phyloP scores from a whole-genome alignment of 371 early-diverging fungal genomes.

The Chytridium lagenaria region DNA sequence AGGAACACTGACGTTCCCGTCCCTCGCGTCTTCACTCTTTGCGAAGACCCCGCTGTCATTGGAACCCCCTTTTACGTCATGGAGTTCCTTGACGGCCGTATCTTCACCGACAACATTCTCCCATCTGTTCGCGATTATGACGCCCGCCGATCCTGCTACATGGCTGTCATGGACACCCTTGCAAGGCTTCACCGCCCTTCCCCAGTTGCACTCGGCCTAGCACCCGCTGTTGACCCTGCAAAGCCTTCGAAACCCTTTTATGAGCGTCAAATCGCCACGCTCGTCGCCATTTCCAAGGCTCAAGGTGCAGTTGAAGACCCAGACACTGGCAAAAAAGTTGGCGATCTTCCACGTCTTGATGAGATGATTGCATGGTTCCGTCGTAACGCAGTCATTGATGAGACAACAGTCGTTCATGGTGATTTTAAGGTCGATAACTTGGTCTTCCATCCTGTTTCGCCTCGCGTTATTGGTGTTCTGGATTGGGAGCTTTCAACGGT shows the following conservation, averaged over 20 bases:
- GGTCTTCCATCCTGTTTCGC: slow-evolving; percentile 80
- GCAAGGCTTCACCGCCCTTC: slow-evolving; percentile 82
- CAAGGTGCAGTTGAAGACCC: slow-evolving; percentile 73
- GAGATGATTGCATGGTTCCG: slow-evolving; percentile 79
- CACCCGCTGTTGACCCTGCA: slow-evolving; percentile 60
- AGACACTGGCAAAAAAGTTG: slow-evolving; percentile 61
- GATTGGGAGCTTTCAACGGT: slow-evolving; percentile 97
- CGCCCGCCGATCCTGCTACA: slow-evolving; percentile 51
- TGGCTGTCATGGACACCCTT: slow-evolving; percentile 74
- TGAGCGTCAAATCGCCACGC: slow-evolving; percentile 76
- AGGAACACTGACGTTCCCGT: slow-evolving; percentile 81
- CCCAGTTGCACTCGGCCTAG: slow-evolving; percentile 70
- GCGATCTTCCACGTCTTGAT: slow-evolving; percentile 69
- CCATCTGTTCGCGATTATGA: not conserved
- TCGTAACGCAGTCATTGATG: slow-evolving; percentile 69
- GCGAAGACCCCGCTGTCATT: slow-evolving; percentile 76
- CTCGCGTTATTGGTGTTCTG: slow-evolving; percentile 85
- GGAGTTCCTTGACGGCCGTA: slow-evolving; percentile 90
- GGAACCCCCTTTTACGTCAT: slow-evolving; percentile 95
- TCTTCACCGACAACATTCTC: slow-evolving; percentile 58
- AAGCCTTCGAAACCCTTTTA: slow-evolving; percentile 71
- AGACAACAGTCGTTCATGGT: slow-evolving; percentile 85
- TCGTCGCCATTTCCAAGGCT: slow-evolving; percentile 67
- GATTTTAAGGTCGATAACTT: slow-evolving; percentile 90
- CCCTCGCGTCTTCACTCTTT: slow-evolving; percentile 82